These are phyloP conservation scores for Eucalyptus sideroxylon DNA, from an alignment of 345 rosid genomes.

Conservation along the genomic window DNA sequence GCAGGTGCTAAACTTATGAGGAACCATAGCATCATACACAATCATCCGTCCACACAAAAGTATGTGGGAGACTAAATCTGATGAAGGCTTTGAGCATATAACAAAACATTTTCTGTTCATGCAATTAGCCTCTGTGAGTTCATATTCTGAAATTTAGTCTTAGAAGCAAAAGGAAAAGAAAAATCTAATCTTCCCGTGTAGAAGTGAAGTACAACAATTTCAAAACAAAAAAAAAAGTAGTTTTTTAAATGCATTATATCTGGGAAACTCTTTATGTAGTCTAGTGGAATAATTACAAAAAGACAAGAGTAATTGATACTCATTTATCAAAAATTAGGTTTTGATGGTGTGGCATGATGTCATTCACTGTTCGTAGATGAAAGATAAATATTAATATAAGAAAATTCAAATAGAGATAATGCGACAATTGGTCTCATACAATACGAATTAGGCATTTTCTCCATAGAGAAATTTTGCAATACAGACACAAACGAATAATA, in stretches of 20 bases:
- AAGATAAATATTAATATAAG: neutral
- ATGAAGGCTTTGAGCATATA: neutral
- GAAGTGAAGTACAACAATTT: neutral
- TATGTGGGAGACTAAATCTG: too few species aligned
- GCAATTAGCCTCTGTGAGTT: neutral
- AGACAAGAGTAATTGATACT: too few species aligned
- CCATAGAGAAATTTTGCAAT: neutral
- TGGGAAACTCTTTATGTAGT: neutral
- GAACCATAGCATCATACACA: too few species aligned
- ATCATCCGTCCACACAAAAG: rapidly evolving
- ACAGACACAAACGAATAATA: neutral
- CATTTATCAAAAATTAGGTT: too few species aligned
- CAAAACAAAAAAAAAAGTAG: rapidly evolving
- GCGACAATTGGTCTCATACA: neutral
- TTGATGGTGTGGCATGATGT: too few species aligned
- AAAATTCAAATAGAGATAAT: neutral
- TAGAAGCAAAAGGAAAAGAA: neutral
- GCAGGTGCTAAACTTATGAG: too few species aligned
- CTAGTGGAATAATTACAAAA: too few species aligned
- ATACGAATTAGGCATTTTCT: neutral
- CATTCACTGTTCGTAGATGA: neutral
- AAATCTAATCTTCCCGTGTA: neutral
- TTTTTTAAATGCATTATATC: neutral
- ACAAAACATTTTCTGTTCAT: neutral
- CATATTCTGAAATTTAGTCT: neutral